Conservation (phyloP, 2,329 filamentous ascomycete genomes). For the Nigrospora oryzae region DNA sequence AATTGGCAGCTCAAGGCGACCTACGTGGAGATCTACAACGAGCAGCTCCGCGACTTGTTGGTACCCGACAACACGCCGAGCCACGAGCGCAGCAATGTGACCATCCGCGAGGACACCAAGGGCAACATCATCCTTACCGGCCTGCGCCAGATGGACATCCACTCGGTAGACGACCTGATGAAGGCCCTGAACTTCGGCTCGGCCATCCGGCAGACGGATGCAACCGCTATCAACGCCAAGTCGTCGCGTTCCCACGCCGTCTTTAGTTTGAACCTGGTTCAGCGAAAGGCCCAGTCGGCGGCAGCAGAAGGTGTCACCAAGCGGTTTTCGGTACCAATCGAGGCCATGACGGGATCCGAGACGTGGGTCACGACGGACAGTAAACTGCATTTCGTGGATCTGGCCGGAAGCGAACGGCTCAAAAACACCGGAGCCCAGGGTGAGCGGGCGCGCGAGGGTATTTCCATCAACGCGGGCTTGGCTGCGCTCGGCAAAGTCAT, state of each 20-base stretch:
- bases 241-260: conserved; percentile 97
- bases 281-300: conserved; percentile 60
- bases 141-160: conserved; percentile 78
- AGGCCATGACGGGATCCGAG: conserved; percentile 64
- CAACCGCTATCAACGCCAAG: conserved; percentile 94
- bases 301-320: conserved; percentile 53
- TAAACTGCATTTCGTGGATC: conserved; percentile 96
- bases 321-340: conserved; percentile 77
- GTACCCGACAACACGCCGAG: conserved; percentile 63
- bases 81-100: conserved; percentile 69
- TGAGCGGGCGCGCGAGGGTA: conserved; percentile 89
- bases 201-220: conserved; percentile 88
- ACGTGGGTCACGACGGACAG: conserved; percentile 82
- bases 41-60: conserved; percentile 84
- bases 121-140: conserved; percentile 92
- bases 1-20: conserved; percentile 90
- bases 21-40: conserved; percentile 97
- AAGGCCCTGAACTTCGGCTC: conserved; percentile 88
- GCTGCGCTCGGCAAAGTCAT: conserved; percentile 97
- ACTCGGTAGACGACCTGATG: conserved; percentile 85
- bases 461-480: conserved; percentile 94
- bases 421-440: conserved; percentile 97
- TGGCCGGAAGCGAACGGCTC: conserved; percentile 90
- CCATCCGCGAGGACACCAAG: conserved; percentile 88
- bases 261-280: conserved; percentile 88